Conservation (phyloP, 2,329 filamentous ascomycete species). For the Alternaria conjuncta region DNA sequence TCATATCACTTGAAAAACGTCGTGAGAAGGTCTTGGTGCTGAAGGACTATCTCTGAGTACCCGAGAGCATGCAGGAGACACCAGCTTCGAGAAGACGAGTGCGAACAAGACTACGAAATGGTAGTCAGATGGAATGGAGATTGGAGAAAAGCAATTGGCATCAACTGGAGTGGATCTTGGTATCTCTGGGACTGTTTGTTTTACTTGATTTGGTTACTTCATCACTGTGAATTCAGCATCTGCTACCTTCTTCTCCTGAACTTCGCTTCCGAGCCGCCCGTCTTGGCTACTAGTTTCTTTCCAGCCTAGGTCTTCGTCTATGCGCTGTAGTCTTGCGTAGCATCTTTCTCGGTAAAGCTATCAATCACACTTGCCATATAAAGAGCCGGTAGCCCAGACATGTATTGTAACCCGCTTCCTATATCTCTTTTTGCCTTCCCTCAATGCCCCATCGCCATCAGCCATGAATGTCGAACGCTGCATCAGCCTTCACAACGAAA, state of each 20-base stretch:
- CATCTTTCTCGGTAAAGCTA: background rate
- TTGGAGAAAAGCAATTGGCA: no score
- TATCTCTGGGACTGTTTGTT: no score
- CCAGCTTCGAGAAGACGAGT: no score
- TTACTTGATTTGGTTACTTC: no score
- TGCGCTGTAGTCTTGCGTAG: background rate
- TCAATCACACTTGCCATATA: background rate
- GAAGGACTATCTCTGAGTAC: no score
- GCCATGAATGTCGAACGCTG: background rate
- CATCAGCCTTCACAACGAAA: background rate
- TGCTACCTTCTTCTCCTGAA: background rate
- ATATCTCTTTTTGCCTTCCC: background rate
- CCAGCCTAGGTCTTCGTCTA: background rate
- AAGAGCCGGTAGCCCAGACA: background rate
- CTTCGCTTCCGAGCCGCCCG: background rate
- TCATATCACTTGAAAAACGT: no score
- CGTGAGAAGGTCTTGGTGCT: no score
- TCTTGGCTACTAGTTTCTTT: background rate
- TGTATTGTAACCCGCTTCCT: background rate
- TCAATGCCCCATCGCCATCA: background rate
- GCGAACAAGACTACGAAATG: no score
- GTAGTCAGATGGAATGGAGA: no score
- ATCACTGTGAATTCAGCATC: no score
- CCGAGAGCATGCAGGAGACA: no score
- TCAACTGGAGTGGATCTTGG: no score